Evolutionary conservation across 257 asterid species (phyloP), one percentile per base, ranked within the genome.

Genomic region (Henckelia pumila): DNA sequence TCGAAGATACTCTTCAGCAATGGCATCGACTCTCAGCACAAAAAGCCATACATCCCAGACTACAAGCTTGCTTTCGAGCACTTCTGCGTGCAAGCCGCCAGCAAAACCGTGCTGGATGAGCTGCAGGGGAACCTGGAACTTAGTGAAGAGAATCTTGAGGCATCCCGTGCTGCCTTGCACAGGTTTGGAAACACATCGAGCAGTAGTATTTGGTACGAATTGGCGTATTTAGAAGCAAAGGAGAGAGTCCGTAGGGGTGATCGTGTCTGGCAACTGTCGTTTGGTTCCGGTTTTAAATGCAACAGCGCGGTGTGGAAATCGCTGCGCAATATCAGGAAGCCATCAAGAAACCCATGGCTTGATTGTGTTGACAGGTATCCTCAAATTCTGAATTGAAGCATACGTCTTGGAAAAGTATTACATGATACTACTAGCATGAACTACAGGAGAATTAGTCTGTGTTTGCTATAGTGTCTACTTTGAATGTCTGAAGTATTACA

Each of bases 261-360:
- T 23, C 95, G 97, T 0, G 76, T 93, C 10, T 93, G 99, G 97
- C 99, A 93, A 71, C 76, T 93, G 52, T 76, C 97, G 0, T 93
- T 90, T n/a, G 99, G 99, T 7, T 93, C 99, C 0, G 97, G 99
- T 8, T 90, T 93, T 26, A 93, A 93, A 79, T 93, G 99, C 70
- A 93, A 93, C 75, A 90, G 97, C 30, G 89, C 80, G 4, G 97
- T 90, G 63, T 93, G 97, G 99, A 73, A 84, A 77, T 76, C 97
- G 47, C 10, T 88, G 72, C 74, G 88, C 0, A 78, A 78, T 63
- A 59, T 73, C 44, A 78, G 63, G 77, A 79, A 35, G 72, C 76
- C 88, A 4, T 35, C 74, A 0, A 66, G 67, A 52, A 87, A 82
- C 68, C 99, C 99, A 4, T 93, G 99, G 99, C 70, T 84, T 17